These are phyloP conservation scores for Sclerotiophoma versabilis DNA, from an alignment of 2,329 filamentous ascomycete genomes.

Conservation along the genomic window DNA sequence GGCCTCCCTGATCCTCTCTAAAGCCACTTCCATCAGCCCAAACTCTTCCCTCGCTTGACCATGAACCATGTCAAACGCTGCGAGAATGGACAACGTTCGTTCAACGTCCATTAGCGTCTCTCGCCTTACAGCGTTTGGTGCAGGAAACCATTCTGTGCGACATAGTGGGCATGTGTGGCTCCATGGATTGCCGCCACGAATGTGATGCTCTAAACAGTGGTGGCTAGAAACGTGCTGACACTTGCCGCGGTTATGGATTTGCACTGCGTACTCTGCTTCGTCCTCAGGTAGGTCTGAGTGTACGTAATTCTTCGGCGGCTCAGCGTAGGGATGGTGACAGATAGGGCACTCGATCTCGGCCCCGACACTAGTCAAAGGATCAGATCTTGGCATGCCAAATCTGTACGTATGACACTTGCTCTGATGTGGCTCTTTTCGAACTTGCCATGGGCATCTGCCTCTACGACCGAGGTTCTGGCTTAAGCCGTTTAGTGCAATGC, in stretches of 20 bases:
- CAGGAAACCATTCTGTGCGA: conserved; percentile 27
- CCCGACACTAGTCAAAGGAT: no score
- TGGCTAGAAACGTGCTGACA: conserved; percentile 32
- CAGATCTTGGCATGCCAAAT: no score
- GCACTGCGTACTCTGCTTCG: conserved; percentile 26
- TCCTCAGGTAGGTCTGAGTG: conserved; percentile 26
- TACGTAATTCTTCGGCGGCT: conserved; percentile 22
- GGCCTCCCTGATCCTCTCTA: conserved; percentile 21
- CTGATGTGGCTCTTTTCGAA: no score
- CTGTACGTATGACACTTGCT: no score
- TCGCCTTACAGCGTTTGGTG: conserved; percentile 17
- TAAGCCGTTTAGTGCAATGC: no score
- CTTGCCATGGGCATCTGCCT: no score
- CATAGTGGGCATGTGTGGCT: conserved; percentile 33
- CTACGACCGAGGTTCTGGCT: no score
- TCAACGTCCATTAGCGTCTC: conserved; percentile 18
- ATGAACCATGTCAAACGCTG: conserved; percentile 12
- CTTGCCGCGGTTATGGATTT: conserved; percentile 12
- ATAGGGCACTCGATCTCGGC: conserved; percentile 22
- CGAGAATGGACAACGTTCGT: conserved; percentile 12
- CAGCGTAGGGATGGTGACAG: conserved; percentile 22
- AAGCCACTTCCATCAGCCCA: conserved; percentile 13
- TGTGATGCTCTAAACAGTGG: conserved; percentile 27
- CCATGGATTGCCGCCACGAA: conserved; percentile 28
- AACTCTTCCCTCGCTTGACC: conserved; percentile 17